phyloP scores from a whole-genome alignment of 2,329 filamentous ascomycete species.

The Diaporthe helianthi region DNA sequence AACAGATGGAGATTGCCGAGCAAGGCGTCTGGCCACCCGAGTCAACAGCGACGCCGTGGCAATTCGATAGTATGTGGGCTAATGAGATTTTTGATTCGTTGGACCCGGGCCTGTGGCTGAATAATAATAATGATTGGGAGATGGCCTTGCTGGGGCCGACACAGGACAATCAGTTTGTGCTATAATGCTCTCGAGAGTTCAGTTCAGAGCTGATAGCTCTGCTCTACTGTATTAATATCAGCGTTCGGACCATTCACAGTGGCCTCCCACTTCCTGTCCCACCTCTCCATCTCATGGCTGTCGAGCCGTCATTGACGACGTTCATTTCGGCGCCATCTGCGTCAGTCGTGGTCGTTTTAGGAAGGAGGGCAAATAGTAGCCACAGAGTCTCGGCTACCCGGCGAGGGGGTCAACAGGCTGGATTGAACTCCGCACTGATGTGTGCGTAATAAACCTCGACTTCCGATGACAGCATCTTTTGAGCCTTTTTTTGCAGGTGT shows the following conservation, averaged over 20 bases:
- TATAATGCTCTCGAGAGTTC: not conserved
- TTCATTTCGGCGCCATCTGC: not conserved
- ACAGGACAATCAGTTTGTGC: not conserved
- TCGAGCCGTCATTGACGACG: not conserved
- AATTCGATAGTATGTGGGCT: conserved; percentile 35
- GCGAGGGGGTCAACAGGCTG: not conserved
- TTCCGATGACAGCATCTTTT: not conserved
- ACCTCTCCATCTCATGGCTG: not conserved
- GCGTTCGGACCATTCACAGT: not conserved
- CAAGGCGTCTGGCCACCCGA: conserved; percentile 16
- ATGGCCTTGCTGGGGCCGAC: conserved; percentile 10
- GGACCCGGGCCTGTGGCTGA: conserved; percentile 37
- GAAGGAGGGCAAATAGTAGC: not conserved
- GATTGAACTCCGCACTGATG: not conserved
- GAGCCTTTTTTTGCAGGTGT: not conserved
- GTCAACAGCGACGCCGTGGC: conserved; percentile 29
- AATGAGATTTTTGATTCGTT: conserved; percentile 36
- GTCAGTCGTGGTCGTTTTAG: not conserved
- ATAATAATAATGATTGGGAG: conserved; percentile 27
- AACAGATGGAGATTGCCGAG: conserved; percentile 4
- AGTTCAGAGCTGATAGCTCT: not conserved
- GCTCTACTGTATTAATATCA: not conserved
- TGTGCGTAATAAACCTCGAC: not conserved
- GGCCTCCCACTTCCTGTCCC: not conserved
- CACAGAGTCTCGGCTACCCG: not conserved